Base-by-base conservation (phyloP, 2,329 filamentous ascomycete genomes). In the Blastomyces gilchristii region DNA sequence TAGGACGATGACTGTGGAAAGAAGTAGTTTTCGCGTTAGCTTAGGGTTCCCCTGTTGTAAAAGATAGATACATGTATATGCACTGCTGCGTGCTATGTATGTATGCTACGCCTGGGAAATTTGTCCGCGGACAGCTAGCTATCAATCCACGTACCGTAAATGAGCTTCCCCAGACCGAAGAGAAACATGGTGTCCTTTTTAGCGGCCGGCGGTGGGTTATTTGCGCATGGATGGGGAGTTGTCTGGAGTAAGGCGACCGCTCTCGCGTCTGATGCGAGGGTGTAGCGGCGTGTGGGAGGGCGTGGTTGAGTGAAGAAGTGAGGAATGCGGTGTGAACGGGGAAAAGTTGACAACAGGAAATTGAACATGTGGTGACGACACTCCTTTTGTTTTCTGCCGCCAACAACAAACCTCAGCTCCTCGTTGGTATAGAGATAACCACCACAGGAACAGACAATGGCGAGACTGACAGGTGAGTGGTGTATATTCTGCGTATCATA, bases 1-100 rank as follows among this genome's bases (percentile, higher is more conserved):
- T 72, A 97, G 90, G 74, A 96, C 82, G 69, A 86, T 83, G 68
- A 93, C 89, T 91, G 65, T 14, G 39, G 65, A 49, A 28, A 12
- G 49, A 16, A 22, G 7, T 61, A 63, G 62, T 65, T 41, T 9
- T 65, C 52, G 31, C 14, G 49, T 63, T 49, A 64, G 47, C 8
- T 16, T 50, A 39, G 54, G 63, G 61, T 63, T 69, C n/a, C 9
- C 25, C n/a, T 14, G 12, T 14, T 41, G n/a, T 57, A 22, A 37
- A 39, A 22, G n/a, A 22, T 8, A n/a, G 37, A 37, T n/a, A 37
- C 5, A 11, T 65, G 66, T 71, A 37, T 12, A 11, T 65, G 66
- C 71, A 58, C 69, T 68, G 65, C 59, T 63, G 39, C 22, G 63
- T 63, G 54, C 63, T 56, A 28, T 62, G 50, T 22, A 22, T 22